phyloP scores from a whole-genome alignment of 345 rosid genomes.

The Eucalyptus erythrocorys region DNA sequence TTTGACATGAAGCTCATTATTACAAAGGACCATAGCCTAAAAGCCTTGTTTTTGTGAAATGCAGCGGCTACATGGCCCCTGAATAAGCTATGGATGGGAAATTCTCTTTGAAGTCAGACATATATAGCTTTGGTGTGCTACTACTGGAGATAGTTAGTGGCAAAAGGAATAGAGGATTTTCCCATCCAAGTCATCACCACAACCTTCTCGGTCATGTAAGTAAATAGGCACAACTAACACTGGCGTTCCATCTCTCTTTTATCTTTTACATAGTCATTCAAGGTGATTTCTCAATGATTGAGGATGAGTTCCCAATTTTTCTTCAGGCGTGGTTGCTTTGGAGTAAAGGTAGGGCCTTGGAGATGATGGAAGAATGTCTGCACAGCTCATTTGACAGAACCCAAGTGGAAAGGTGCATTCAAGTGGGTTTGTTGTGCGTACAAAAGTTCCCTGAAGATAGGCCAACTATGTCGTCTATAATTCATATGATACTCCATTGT shows the following conservation, averaged over 20 bases:
- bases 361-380: background rate
- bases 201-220: constrained; percentile 7
- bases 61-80: background rate
- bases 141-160: constrained; percentile 35
- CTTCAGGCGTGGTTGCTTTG: constrained; percentile 15
- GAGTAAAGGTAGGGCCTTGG: background rate
- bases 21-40: background rate
- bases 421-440: background rate
- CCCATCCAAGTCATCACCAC: constrained; percentile 2
- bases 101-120: constrained; percentile 34
- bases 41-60: background rate
- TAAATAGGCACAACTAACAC: background rate
- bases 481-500: no score
- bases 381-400: background rate
- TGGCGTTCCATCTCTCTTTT: rapidly evolving
- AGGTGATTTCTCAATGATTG: rapidly evolving
- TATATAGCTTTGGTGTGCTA: constrained; percentile 36
- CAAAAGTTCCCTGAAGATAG: background rate
- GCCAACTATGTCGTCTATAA: background rate
- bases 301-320: background rate
- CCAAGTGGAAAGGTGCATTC: background rate
- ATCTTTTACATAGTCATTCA: background rate
- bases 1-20: background rate
- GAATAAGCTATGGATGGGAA: constrained; percentile 19
- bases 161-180: constrained; percentile 24